Conservation (phyloP, 768 basidiomycete species). For the Hericium rajendrae region DNA sequence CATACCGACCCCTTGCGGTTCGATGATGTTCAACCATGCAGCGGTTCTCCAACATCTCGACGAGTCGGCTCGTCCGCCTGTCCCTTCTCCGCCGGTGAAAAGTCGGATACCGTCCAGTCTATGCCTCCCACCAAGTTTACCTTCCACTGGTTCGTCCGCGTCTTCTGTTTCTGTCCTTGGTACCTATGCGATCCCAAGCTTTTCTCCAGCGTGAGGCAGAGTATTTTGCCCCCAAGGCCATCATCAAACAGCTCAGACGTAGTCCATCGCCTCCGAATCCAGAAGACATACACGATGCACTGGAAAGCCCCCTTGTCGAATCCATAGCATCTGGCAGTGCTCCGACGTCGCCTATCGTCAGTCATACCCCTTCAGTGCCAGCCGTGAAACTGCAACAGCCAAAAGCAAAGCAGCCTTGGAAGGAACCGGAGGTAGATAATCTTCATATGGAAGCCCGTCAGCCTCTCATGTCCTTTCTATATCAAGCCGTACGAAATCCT, state of each 20-base stretch:
- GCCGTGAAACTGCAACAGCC: slow-evolving; percentile 11
- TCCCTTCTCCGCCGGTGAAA: slow-evolving; percentile 16
- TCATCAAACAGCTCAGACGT: slow-evolving; percentile 39
- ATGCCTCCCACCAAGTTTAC: slow-evolving; percentile 63
- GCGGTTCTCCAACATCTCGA: slow-evolving; percentile 8
- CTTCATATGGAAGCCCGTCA: background rate
- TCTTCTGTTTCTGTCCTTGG: background rate
- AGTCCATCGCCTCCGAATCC: slow-evolving; percentile 21
- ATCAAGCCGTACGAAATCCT: slow-evolving; percentile 57
- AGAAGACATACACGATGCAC: slow-evolving; percentile 8
- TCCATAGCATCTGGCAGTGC: background rate
- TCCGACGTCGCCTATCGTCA: too few relatives aligned
- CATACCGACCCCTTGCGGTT: background rate
- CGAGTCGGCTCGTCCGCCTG: background rate
- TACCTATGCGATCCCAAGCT: slow-evolving; percentile 31
- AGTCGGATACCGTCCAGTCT: slow-evolving; percentile 37
- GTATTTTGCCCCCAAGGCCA: slow-evolving; percentile 42
- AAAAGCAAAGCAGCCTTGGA: slow-evolving; percentile 10
- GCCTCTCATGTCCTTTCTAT: slow-evolving; percentile 4
- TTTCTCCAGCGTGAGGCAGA: slow-evolving; percentile 69
- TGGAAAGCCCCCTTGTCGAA: slow-evolving; percentile 19
- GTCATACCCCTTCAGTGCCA: too few relatives aligned
- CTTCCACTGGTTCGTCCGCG: slow-evolving; percentile 43
- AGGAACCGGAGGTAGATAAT: slow-evolving; percentile 10
- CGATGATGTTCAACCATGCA: slow-evolving; percentile 10